Percentiles rank a stretch among this genome's conserved stretches.
phyloP scores from a whole-genome alignment of 2,329 filamentous ascomycete species.

The Fusarium staphyleae region DNA sequence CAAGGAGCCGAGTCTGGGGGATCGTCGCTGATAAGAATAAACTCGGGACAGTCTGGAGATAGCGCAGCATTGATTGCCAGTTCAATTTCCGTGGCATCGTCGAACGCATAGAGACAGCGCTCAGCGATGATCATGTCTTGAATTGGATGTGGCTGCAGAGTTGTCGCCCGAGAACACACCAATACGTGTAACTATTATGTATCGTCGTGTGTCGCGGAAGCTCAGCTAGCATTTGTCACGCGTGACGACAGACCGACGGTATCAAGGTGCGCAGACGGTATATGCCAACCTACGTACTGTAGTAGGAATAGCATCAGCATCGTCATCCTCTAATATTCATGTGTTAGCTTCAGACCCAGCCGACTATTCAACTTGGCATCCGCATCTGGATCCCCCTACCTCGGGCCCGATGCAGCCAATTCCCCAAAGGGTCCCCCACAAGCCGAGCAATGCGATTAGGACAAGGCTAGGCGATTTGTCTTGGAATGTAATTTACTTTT shows the following conservation, averaged over 20 bases:
- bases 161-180: not conserved
- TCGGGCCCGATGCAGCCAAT: not conserved
- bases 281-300: no score
- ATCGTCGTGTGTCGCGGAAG: not conserved
- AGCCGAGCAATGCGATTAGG: not conserved
- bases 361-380: not conserved
- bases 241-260: no score
- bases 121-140: not conserved
- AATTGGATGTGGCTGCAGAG: conserved; percentile 2
- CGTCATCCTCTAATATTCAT: conserved; percentile 1
- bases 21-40: not conserved
- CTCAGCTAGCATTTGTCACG: conserved; percentile 3
- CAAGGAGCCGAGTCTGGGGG: conserved; percentile 6
- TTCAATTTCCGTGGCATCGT: not conserved
- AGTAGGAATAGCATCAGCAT: not conserved
- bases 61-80: not conserved
- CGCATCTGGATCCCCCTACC: conserved; percentile 7
- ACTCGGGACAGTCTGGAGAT: not conserved
- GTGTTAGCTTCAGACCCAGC: not conserved
- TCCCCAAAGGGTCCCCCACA: conserved; percentile 3
- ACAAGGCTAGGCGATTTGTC: conserved; percentile 18
- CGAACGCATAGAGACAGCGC: not conserved
- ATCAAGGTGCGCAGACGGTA: no score
- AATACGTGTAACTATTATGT: not conserved
- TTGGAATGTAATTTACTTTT: conserved; percentile 28